phyloP scores from a whole-genome alignment of 495 filamentous ascomycete genomes.

The Aspergillus affinis region DNA sequence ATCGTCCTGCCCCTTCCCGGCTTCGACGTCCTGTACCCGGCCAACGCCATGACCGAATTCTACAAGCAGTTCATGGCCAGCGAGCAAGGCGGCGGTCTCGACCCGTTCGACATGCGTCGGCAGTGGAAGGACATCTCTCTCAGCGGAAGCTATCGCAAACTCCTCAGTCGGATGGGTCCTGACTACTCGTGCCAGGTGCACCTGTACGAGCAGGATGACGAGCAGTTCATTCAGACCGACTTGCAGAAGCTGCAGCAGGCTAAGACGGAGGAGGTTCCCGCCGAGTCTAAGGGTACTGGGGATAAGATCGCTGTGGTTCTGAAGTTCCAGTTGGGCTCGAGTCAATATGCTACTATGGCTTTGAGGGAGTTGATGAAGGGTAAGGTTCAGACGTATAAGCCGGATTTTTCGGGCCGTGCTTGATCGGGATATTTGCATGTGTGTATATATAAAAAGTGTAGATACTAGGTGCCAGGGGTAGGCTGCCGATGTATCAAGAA shows the following conservation, averaged over 20 bases:
- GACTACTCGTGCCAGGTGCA: conserved; percentile 65
- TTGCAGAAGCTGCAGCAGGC: conserved; percentile 51
- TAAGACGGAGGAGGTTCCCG: conserved; percentile 5
- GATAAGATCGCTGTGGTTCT: conserved; percentile 78
- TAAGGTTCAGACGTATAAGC: conserved; percentile 60
- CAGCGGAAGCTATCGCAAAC: conserved; percentile 82
- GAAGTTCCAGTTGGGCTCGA: conserved; percentile 79
- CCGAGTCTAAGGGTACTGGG: conserved; percentile 11
- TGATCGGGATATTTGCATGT: conserved; percentile 15
- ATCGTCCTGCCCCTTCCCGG: conserved; percentile 93
- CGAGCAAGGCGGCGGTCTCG: conserved; percentile 69
- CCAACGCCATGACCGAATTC: conserved; percentile 75
- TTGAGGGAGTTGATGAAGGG: conserved; percentile 83
- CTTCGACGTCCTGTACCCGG: conserved; percentile 83
- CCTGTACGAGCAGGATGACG: conserved; percentile 64
- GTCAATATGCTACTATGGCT: conserved; percentile 94
- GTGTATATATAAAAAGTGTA: not conserved
- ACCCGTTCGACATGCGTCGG: conserved; percentile 86
- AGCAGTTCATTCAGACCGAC: conserved; percentile 88
- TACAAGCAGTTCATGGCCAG: conserved; percentile 83
- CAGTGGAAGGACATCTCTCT: conserved; percentile 82
- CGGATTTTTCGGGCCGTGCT: conserved; percentile 56
- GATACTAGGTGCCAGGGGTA: too few relatives aligned
- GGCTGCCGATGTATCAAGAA: too few relatives aligned
- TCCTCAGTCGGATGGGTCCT: conserved; percentile 64